A percentile compares a stretch with the other conserved stretches of the same genome.
These are phyloP conservation scores for Apiotrichum domesticum DNA, from an alignment of 1,284 basidiomycete genomes.

Conservation along the genomic window DNA sequence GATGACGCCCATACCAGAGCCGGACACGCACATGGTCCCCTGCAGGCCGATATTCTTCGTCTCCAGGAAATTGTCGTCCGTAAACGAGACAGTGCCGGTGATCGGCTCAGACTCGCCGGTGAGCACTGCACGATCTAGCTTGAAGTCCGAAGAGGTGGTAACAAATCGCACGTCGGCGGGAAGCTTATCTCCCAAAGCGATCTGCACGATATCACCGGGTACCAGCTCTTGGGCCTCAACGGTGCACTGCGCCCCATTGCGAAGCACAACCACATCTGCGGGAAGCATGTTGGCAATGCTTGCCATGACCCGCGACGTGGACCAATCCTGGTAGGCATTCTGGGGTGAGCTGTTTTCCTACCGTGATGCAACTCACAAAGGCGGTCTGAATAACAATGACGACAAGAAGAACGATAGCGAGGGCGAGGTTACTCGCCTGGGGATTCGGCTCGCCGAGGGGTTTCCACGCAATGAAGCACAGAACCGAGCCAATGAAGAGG, in stretches of 20 bases:
- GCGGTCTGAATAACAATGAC: slow-evolving; percentile 49
- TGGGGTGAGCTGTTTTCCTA: neutral
- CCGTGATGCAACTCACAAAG: slow-evolving; percentile 30
- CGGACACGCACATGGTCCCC: slow-evolving; percentile 59
- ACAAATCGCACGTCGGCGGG: slow-evolving; percentile 55
- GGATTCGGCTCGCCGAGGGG: slow-evolving; percentile 49
- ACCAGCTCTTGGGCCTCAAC: slow-evolving; percentile 43
- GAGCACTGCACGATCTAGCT: slow-evolving; percentile 60
- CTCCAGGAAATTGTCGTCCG: slow-evolving; percentile 57
- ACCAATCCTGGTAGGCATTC: slow-evolving; percentile 37
- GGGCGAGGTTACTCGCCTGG: slow-evolving; percentile 49
- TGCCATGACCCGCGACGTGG: slow-evolving; percentile 47
- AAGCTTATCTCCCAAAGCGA: slow-evolving; percentile 46
- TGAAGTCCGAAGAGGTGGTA: slow-evolving; percentile 51
- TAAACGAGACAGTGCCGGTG: slow-evolving; percentile 51
- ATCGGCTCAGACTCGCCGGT: slow-evolving; percentile 60
- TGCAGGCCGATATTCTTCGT: slow-evolving; percentile 61
- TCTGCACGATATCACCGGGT: slow-evolving; percentile 42
- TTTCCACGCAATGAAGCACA: slow-evolving; percentile 51
- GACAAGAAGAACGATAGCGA: slow-evolving; percentile 49
- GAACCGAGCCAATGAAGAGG: slow-evolving; percentile 52
- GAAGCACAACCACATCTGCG: slow-evolving; percentile 42
- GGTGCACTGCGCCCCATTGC: slow-evolving; percentile 40
- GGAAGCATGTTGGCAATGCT: slow-evolving; percentile 50
- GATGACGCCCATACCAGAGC: slow-evolving; percentile 54